Evolutionary conservation across 345 rosid genomes (phyloP).

Genomic region (Euphorbia peplus): DNA sequence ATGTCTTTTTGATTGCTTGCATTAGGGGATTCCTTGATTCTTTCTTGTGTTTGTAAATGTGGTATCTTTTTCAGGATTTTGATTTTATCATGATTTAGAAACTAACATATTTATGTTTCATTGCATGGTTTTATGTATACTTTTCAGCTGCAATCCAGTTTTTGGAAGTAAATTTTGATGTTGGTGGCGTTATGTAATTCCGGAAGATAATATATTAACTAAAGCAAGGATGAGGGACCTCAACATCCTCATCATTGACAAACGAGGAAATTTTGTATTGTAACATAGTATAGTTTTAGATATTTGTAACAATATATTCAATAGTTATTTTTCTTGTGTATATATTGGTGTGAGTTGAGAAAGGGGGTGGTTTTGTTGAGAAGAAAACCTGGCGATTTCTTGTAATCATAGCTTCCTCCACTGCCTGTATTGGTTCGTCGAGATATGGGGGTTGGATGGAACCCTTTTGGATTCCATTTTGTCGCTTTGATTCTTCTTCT

Average conservation of each 20-base stretch:
- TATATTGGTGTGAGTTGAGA: constrained; percentile 21
- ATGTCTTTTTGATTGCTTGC: constrained; percentile 49
- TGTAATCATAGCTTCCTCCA: constrained; percentile 39
- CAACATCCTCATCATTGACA: constrained; percentile 36
- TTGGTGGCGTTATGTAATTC: constrained; percentile 23
- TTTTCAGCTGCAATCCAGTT: constrained; percentile 27
- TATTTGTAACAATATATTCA: not conserved
- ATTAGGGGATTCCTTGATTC: constrained; percentile 48
- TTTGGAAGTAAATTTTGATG: constrained; percentile 26
- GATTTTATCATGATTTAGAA: too few species aligned
- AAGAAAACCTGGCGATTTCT: constrained; percentile 66
- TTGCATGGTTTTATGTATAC: constrained; percentile 13
- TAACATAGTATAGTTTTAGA: constrained; percentile 12
- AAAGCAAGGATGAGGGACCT: constrained; percentile 56
- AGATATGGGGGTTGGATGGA: constrained; percentile 83
- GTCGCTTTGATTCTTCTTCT: constrained; percentile 45
- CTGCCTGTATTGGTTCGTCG: constrained; percentile 35
- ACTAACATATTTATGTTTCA: constrained; percentile 2
- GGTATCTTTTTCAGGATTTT: not conserved
- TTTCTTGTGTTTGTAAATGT: constrained; percentile 1
- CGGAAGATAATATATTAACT: constrained; percentile 21
- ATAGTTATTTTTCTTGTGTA: constrained; percentile 3
- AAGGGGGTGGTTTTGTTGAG: constrained; percentile 23
- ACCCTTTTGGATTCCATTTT: constrained; percentile 54
- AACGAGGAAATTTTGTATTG: constrained; percentile 32